Conservation (phyloP, 169 alveolate species). For the Eimeria praecox region DNA sequence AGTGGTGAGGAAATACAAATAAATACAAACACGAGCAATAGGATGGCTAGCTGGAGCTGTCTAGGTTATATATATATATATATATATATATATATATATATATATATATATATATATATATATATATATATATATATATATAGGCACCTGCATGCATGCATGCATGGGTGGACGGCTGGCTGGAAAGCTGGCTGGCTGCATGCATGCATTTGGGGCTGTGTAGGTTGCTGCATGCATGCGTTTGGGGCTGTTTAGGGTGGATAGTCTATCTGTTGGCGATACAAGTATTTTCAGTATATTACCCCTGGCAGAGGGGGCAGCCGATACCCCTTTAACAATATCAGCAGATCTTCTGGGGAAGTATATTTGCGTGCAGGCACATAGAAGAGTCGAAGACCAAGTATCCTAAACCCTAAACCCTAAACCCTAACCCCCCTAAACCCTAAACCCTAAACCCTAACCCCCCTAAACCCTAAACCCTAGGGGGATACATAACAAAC, state of each 20-base stretch:
- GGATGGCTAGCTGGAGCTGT: background rate
- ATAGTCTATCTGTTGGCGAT: constrained; percentile 35
- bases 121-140: too few relatives aligned
- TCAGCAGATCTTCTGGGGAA: constrained; percentile 40
- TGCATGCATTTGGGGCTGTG: too few relatives aligned
- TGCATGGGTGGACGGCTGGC: too few relatives aligned
- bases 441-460: constrained; percentile 5
- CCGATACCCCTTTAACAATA: background rate
- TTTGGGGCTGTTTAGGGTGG: constrained; percentile 24
- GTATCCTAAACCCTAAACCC: constrained; percentile 9
- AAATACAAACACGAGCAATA: too few relatives aligned
- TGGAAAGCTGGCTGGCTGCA: too few relatives aligned
- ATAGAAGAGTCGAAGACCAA: constrained; percentile 68
- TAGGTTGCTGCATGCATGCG: too few relatives aligned
- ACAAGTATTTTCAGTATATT: background rate
- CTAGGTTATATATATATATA: background rate
- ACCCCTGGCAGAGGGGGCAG: background rate
- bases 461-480: background rate
- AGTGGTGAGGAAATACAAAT: background rate
- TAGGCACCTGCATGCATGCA: background rate
- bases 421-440: background rate
- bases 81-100: too few relatives aligned
- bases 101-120: too few relatives aligned
- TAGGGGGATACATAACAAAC: background rate
- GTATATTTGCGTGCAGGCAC: constrained; percentile 44